phyloP scores from a whole-genome alignment of 108 stramenopile species.

The Fistulifera pelliculosa region DNA sequence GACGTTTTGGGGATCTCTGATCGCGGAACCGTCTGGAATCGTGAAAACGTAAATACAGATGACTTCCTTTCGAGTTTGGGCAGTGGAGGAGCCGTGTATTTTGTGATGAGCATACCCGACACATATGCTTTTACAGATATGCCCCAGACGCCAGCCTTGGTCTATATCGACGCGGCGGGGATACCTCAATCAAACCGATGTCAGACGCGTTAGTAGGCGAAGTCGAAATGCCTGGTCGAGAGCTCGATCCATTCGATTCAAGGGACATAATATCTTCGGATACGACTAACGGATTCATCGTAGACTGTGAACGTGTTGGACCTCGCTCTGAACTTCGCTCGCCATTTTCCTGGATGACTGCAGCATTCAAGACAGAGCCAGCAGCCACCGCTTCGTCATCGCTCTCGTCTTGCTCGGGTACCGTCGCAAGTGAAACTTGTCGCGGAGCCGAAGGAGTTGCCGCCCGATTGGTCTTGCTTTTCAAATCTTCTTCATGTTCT shows the following conservation, averaged over 20 bases:
- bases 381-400: constrained; percentile 6
- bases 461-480: constrained; percentile 33
- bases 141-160: no score
- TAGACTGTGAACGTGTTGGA: not conserved
- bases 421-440: constrained; percentile 44
- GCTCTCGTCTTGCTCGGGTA: constrained; percentile 38
- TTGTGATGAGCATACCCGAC: constrained; percentile 44
- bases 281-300: no score
- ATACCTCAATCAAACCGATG: no score
- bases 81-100: constrained; percentile 54
- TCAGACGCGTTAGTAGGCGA: no score
- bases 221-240: no score
- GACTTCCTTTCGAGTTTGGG: constrained; percentile 58
- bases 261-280: no score
- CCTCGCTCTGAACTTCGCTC: not conserved
- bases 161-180: no score
- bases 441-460: constrained; percentile 4
- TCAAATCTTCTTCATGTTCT: constrained; percentile 36
- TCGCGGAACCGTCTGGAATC: constrained; percentile 34
- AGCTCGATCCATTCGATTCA: no score
- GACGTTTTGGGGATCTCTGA: constrained; percentile 27
- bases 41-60: constrained; percentile 54
- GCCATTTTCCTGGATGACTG: not conserved
- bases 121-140: constrained; percentile 5
- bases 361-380: not conserved